Percentiles rank a stretch among this genome's conserved stretches.
Conservation (phyloP, 2,329 filamentous ascomycete genomes). For the Cryphonectria naterciae region DNA sequence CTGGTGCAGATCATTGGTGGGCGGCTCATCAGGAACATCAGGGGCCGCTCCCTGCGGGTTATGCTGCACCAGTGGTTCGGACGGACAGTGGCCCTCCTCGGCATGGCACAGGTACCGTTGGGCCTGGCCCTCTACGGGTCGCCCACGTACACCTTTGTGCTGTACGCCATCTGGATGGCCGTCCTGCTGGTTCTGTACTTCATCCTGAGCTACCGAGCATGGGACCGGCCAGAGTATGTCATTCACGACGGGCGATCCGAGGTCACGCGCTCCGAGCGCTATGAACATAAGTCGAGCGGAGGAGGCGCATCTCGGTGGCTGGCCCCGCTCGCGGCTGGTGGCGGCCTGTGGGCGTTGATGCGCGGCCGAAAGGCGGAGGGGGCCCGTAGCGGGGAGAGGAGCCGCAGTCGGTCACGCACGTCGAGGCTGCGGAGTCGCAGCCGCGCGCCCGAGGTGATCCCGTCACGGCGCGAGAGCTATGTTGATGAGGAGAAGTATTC, state of each 20-base stretch:
- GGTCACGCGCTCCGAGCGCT: conserved; percentile 45
- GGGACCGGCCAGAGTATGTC: conserved; percentile 59
- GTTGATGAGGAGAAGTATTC: conserved; percentile 71
- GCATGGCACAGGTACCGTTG: conserved; percentile 83
- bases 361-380: conserved; percentile 45
- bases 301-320: conserved; percentile 48
- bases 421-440: conserved; percentile 42
- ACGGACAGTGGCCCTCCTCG: conserved; percentile 75
- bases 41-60: conserved; percentile 53
- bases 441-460: conserved; percentile 53
- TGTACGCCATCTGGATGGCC: conserved; percentile 80
- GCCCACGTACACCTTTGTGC: conserved; percentile 79
- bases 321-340: conserved; percentile 57
- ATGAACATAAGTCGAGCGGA: conserved; percentile 42
- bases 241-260: conserved; percentile 63
- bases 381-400: conserved; percentile 47
- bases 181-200: conserved; percentile 78
- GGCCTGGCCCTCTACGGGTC: conserved; percentile 93
- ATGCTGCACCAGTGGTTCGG: conserved; percentile 90
- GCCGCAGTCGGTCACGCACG: conserved; percentile 42
- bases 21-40: conserved; percentile 61
- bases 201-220: conserved; percentile 71
- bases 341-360: conserved; percentile 52
- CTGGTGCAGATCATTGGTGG: conserved; percentile 73
- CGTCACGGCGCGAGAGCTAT: conserved; percentile 61